phyloP scores from a whole-genome alignment of 2,329 filamentous ascomycete genomes.

The Coniochaeta sp. region DNA sequence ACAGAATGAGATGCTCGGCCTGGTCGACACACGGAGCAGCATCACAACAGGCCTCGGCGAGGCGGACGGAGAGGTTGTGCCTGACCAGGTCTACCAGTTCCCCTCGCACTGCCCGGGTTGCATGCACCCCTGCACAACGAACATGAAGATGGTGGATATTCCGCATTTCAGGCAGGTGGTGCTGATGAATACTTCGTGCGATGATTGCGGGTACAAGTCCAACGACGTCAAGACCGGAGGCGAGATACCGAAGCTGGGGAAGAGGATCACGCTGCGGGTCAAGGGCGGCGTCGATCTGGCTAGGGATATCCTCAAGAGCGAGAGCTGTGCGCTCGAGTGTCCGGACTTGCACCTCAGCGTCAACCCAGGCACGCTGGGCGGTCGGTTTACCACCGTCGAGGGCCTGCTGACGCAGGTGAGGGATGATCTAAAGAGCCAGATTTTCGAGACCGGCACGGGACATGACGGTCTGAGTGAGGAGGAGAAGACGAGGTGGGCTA shows the following conservation, averaged over 20 bases:
- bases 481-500: slow-evolving; percentile 66
- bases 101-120: slow-evolving; percentile 89
- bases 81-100: slow-evolving; percentile 89
- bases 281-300: slow-evolving; percentile 65
- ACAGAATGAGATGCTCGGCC: slow-evolving; percentile 80
- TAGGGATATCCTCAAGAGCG: slow-evolving; percentile 92
- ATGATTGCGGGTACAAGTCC: slow-evolving; percentile 85
- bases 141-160: slow-evolving; percentile 99
- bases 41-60: slow-evolving; percentile 40
- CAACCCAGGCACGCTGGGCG: slow-evolving; percentile 88
- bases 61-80: slow-evolving; percentile 71
- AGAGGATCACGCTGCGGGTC: slow-evolving; percentile 72
- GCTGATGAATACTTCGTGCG: slow-evolving; percentile 89
- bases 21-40: slow-evolving; percentile 39
- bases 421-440: slow-evolving; percentile 78
- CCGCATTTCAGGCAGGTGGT: slow-evolving; percentile 97
- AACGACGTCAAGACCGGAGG: slow-evolving; percentile 98
- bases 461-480: slow-evolving; percentile 68
- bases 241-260: slow-evolving; percentile 78
- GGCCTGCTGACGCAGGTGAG: slow-evolving; percentile 88
- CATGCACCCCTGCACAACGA: slow-evolving; percentile 75
- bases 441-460: slow-evolving; percentile 66
- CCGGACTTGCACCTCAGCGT: slow-evolving; percentile 82
- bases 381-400: slow-evolving; percentile 94
- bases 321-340: slow-evolving; percentile 81